These are phyloP conservation scores for Candida insectorum DNA, from an alignment of 805 yeast species.

Conservation along the genomic window DNA sequence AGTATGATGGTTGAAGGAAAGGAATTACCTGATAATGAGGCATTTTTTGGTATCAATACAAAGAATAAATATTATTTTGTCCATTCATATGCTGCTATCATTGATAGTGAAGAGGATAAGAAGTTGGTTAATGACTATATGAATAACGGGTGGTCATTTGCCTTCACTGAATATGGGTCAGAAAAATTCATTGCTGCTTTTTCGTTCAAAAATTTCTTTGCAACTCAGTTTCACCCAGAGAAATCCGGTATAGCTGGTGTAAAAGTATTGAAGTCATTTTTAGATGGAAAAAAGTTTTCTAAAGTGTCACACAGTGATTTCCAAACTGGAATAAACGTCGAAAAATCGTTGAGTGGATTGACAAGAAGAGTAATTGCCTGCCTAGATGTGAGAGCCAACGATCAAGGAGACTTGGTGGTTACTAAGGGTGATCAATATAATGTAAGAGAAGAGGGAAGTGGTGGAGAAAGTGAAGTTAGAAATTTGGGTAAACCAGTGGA, in stretches of 20 bases:
- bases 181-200: conserved; percentile 84
- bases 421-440: conserved; percentile 99
- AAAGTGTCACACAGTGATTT: conserved; percentile 14
- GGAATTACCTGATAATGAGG: conserved; percentile 17
- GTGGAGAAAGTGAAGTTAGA: conserved; percentile 59
- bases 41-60: conserved; percentile 63
- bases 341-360: conserved; percentile 54
- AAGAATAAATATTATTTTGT: conserved; percentile 84
- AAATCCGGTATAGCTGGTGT: conserved; percentile 93
- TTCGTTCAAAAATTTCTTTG: conserved; percentile 72
- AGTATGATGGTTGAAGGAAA: conserved; percentile 19
- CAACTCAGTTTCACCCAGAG: conserved; percentile 99
- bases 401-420: conserved; percentile 91
- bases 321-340: conserved; percentile 14
- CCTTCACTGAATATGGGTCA: conserved; percentile 68
- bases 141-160: conserved; percentile 65
- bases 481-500: conserved; percentile 96
- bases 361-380: conserved; percentile 94
- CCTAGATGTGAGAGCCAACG: conserved; percentile 93
- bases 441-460: conserved; percentile 64
- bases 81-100: conserved; percentile 84
- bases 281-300: conserved; percentile 41
- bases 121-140: conserved; percentile 25
- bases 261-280: conserved; percentile 67
- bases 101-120: conserved; percentile 27